These are phyloP conservation scores for Periconia sp. DNA, from an alignment of 2,329 filamentous ascomycete species.

Conservation along the genomic window DNA sequence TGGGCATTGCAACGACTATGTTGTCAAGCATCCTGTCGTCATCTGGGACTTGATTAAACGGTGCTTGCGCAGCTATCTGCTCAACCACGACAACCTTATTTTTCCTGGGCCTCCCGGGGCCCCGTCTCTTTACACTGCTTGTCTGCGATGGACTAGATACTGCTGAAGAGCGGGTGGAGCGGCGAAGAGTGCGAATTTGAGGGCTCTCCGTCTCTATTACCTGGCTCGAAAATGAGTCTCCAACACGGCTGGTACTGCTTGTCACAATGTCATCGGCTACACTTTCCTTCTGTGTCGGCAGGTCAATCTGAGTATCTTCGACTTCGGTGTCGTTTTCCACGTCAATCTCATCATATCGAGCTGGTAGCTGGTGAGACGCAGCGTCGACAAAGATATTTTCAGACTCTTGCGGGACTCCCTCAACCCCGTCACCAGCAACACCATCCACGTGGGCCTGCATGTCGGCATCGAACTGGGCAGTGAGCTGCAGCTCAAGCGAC, in stretches of 20 bases:
- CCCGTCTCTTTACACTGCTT: constrained; percentile 9
- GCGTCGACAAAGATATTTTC: constrained; percentile 32
- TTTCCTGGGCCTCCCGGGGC: constrained; percentile 19
- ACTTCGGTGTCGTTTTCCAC: constrained; percentile 26
- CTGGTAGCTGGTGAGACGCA: constrained; percentile 20
- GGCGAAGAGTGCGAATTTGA: constrained; percentile 23
- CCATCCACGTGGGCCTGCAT: constrained; percentile 28
- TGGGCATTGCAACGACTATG: constrained; percentile 44
- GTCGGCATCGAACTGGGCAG: constrained; percentile 43
- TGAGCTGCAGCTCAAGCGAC: constrained; percentile 40
- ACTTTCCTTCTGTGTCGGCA: not conserved
- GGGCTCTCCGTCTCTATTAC: constrained; percentile 24
- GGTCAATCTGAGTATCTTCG: constrained; percentile 21
- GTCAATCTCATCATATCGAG: constrained; percentile 3
- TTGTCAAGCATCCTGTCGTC: constrained; percentile 47
- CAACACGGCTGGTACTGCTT: constrained; percentile 39
- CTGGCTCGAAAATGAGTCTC: constrained; percentile 43
- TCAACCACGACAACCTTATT: constrained; percentile 14
- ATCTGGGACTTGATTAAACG: constrained; percentile 14
- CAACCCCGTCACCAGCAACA: constrained; percentile 6
- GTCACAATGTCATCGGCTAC: constrained; percentile 17
- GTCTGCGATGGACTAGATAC: constrained; percentile 24
- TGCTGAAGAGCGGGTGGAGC: constrained; percentile 31
- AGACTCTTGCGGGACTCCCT: constrained; percentile 19
- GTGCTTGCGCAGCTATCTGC: not conserved